phyloP scores from a whole-genome alignment of 805 yeast species.

The Saccharomycopsis fibuligera region DNA sequence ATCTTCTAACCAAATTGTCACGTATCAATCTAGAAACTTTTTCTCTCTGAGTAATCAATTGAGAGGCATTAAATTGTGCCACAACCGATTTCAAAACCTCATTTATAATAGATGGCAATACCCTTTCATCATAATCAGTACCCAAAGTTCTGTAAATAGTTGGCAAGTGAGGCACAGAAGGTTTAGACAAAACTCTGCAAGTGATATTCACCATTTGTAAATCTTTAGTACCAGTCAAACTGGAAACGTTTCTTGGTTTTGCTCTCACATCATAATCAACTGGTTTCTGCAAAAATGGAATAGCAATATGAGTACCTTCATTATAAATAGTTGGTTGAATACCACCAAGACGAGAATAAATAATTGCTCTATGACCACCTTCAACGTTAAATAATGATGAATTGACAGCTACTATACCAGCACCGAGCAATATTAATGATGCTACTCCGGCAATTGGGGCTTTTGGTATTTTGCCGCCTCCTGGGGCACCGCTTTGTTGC shows the following conservation, averaged over 20 bases:
- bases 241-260: constrained; percentile 92
- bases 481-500: constrained; percentile 25
- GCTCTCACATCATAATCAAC: constrained; percentile 92
- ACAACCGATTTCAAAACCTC: constrained; percentile 95
- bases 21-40: constrained; percentile 86
- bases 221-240: constrained; percentile 96
- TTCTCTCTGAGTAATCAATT: constrained; percentile 98
- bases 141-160: constrained; percentile 88
- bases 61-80: constrained; percentile 98
- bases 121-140: constrained; percentile 92
- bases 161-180: constrained; percentile 73
- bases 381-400: constrained; percentile 77
- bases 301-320: constrained; percentile 92
- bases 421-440: constrained; percentile 52
- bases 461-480: constrained; percentile 20
- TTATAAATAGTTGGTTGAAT: constrained; percentile 73
- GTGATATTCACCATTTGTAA: constrained; percentile 98
- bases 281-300: constrained; percentile 95
- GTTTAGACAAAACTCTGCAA: constrained; percentile 94
- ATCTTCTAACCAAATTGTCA: constrained; percentile 87
- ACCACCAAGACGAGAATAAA: constrained; percentile 84
- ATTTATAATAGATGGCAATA: constrained; percentile 94
- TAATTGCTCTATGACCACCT: constrained; percentile 98
- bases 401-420: constrained; percentile 47
- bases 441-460: constrained; percentile 57